These are phyloP conservation scores for Rhodocollybia butyracea DNA, from an alignment of 768 basidiomycete genomes.

Conservation along the genomic window DNA sequence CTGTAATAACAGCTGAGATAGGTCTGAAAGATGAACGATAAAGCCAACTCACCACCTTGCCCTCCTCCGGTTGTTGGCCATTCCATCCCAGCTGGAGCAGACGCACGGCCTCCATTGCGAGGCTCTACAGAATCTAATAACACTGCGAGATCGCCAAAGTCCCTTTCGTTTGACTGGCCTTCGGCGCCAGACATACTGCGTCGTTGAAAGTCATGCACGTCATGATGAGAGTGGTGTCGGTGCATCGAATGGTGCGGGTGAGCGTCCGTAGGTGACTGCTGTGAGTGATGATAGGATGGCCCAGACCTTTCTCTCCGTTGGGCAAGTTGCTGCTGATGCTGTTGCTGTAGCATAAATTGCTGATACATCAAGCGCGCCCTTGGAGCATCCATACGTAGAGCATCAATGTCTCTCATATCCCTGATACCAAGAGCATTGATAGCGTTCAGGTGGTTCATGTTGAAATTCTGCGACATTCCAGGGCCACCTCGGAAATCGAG, in stretches of 20 bases:
- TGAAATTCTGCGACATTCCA: not conserved
- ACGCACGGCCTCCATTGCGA: not conserved
- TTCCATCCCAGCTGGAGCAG: not conserved
- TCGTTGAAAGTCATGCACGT: not conserved
- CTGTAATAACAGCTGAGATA: no score
- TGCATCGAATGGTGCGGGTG: not conserved
- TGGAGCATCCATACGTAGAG: not conserved
- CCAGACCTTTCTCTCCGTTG: not conserved
- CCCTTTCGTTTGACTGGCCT: not conserved
- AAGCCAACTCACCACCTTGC: no score
- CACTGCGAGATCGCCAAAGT: not conserved
- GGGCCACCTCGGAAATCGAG: not conserved
- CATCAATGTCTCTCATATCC: no score
- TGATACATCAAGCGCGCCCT: slow-evolving; percentile 3
- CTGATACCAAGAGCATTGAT: not conserved
- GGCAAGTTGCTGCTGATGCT: not conserved
- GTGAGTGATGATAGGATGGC: not conserved
- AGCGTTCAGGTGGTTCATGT: not conserved
- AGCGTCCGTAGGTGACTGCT: not conserved
- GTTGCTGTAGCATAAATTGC: slow-evolving; percentile 7
- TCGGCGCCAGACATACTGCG: not conserved
- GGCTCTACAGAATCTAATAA: slow-evolving; percentile 2
- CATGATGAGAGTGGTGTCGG: not conserved
- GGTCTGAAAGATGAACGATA: no score
- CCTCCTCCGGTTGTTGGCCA: no score